Conservation (phyloP, 129 eudicot species). For the Tagetes erecta region DNA sequence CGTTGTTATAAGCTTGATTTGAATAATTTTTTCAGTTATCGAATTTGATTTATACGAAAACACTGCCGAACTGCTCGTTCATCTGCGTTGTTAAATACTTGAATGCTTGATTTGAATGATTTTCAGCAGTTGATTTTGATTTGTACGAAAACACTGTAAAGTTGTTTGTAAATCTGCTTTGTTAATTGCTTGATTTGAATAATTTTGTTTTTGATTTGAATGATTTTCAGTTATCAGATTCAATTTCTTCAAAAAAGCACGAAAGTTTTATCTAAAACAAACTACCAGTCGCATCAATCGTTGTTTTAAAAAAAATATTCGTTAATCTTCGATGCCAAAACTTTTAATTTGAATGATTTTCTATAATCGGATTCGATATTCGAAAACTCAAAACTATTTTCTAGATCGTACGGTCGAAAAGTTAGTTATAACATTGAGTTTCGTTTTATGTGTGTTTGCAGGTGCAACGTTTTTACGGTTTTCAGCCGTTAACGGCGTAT, state of each 20-base stretch:
- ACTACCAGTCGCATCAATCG: no score
- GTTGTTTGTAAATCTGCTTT: neutral
- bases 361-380: conserved; percentile 14
- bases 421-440: conserved; percentile 13
- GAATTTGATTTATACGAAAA: no score
- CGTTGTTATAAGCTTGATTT: neutral
- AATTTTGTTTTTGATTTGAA: neutral
- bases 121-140: neutral
- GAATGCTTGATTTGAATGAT: conserved; percentile 6
- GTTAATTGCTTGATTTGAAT: neutral
- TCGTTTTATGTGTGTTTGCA: conserved; percentile 27
- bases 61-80: neutral
- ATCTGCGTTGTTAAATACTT: neutral
- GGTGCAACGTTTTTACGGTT: conserved; percentile 78
- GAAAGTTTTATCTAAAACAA: no score
- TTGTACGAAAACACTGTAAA: no score
- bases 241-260: no score
- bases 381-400: neutral
- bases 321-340: neutral
- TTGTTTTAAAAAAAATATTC: no score
- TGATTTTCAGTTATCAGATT: neutral
- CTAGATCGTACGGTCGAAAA: conserved; percentile 4
- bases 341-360: neutral
- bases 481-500: conserved; percentile 87
- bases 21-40: neutral